Evolutionary conservation across 306 rosid species (phyloP), one percentile per base, ranked within the genome.

Genomic region (Alnus rubra): DNA sequence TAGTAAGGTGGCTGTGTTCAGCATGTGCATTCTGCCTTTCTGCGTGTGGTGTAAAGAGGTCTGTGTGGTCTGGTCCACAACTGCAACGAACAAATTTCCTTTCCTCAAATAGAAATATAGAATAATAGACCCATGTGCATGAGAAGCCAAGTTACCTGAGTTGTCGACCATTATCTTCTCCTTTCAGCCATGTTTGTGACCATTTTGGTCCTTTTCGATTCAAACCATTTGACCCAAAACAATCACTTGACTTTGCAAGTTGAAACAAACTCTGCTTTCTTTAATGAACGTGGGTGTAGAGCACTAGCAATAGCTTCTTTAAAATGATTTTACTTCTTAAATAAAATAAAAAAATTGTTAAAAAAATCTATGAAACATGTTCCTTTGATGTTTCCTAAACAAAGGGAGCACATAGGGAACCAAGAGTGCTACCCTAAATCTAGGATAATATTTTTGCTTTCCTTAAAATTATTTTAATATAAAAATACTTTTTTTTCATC

Each of bases 181-280:
- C 31, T 1, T 15, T 8, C 2, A 14, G 2, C 71, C 28, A 39
- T 35, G 23, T 16, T 37, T 35, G 76, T 81, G 60, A 75, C 55
- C 30, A 63, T 19, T 19, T 55, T 48, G 44, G n/a, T 59, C 78
- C 33, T 7, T 76, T 79, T 76, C 28, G 28, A 23, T 0, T 23
- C 78, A 28, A 85, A 56, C 18, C 80, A 76, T 73, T 50, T 76
- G 69, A 76, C 73, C 54, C 13, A 74, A 44, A 63, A 55, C 69
- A 74, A 59, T 55, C 44, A 39, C 55, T 23, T 44, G 9, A 76
- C 73, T 54, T 9, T 0, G 58, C 2, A 2, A 65, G 14, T 49
- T 49, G 51, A 16, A n/a, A 44, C 62, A 76, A 30, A 69, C 35
- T 74, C 55, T 33, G 37, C 37, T 33, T 33, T 23, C 28, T 23